Conservation (phyloP, 257 asterid genomes). For the Jasminum sambac region DNA sequence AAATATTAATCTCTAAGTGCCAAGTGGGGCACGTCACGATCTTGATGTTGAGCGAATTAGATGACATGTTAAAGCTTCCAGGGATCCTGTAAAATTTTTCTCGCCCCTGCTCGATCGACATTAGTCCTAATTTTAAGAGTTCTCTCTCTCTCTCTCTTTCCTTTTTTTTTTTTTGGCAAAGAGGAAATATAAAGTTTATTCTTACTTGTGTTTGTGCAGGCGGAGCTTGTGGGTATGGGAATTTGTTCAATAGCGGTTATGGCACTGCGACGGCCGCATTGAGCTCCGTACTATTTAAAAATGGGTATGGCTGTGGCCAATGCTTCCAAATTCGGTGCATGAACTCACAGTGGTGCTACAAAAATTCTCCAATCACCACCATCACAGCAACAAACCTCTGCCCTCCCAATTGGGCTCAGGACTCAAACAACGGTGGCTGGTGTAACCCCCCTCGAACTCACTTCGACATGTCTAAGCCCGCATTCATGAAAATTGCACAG, state of each 20-base stretch:
- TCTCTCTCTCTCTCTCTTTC: too few species aligned
- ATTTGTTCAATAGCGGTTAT: constrained; percentile 59
- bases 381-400: constrained; percentile 80
- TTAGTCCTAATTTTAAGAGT: too few species aligned
- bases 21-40: too few species aligned
- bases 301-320: constrained; percentile 83
- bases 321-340: constrained; percentile 70
- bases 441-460: constrained; percentile 89
- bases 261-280: constrained; percentile 75
- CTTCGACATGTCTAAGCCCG: constrained; percentile 83
- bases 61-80: too few species aligned
- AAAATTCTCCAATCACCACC: constrained; percentile 52
- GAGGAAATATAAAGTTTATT: not conserved
- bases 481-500: constrained; percentile 78
- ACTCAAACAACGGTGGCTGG: constrained; percentile 83
- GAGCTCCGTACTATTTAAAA: constrained; percentile 68
- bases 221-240: constrained; percentile 86
- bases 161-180: not conserved
- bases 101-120: too few species aligned
- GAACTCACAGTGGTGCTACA: constrained; percentile 46
- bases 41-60: too few species aligned
- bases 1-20: too few species aligned
- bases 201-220: constrained; percentile 31
- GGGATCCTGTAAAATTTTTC: too few species aligned
- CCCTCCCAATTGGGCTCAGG: constrained; percentile 77